Conservation (phyloP, 139 green algal species). For the Asterochloris erici region DNA sequence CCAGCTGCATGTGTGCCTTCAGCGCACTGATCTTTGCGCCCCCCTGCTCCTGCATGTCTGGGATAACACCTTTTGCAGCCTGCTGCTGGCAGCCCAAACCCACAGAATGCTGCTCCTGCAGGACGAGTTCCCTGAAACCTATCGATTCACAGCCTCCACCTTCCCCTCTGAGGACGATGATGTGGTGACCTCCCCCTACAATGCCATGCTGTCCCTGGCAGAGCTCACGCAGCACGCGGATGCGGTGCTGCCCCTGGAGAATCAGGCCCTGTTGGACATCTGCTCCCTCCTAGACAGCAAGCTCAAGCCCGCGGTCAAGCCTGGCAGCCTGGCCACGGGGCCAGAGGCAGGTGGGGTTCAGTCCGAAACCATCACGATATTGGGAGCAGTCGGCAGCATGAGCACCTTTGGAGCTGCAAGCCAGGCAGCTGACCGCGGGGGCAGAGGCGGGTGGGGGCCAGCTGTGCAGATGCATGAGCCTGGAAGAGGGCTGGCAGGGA, state of each 20-base stretch:
- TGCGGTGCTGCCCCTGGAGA: conserved; percentile 80
- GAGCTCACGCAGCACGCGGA: conserved; percentile 71
- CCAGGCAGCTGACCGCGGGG: no score
- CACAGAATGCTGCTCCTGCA: conserved; percentile 10
- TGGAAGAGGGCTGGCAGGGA: no score
- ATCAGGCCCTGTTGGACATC: conserved; percentile 81
- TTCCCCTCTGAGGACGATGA: conserved; percentile 80
- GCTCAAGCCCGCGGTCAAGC: background rate
- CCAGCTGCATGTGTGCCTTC: no score
- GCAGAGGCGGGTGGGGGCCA: no score
- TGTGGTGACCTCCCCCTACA: conserved; percentile 86
- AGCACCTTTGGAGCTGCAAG: no score
- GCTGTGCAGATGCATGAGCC: no score
- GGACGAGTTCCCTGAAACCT: conserved; percentile 73
- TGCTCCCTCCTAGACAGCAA: conserved; percentile 24
- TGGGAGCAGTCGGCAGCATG: no score
- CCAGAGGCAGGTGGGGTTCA: background rate
- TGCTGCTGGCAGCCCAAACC: background rate
- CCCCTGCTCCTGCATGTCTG: no score
- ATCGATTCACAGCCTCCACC: conserved; percentile 63
- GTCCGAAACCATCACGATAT: no score
- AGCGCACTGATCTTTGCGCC: no score
- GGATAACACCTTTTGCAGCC: no score
- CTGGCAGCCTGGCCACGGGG: background rate
- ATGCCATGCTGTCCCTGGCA: conserved; percentile 60